Base-by-base conservation (phyloP, 352 stramenopile species). In the Phytophthora gonapodyides region DNA sequence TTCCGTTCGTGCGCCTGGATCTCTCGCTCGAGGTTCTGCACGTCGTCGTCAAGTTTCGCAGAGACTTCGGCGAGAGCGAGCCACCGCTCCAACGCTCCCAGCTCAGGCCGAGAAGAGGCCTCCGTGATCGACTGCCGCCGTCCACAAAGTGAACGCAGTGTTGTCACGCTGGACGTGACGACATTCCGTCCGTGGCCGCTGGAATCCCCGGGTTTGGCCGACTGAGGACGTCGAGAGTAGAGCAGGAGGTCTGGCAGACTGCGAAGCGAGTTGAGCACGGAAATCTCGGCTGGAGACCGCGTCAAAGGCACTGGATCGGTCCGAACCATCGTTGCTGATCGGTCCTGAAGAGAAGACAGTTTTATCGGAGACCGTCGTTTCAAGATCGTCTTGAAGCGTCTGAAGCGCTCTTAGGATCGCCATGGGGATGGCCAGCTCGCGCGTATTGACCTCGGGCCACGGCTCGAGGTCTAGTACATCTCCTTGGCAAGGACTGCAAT, bases 311-410 rank as follows among this genome's bases (percentile, higher is more conserved):
- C 59, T n/a, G 48, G 21, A 35, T 57, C 59, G 7, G 47, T 33
- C 63, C 36, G 58, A 16, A 49, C 37, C 63, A 71, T 71, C 31
- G 40, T 42, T 0, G 11, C 2, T 15, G 11, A 10, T 6, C 8
- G 41, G 31, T 16, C 45, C n/a, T 37, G 51, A 47, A 44, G 41
- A 46, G 48, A 41, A 41, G 57, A 45, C 38, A 70, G 66, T 57
- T 67, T 52, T 71, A 63, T 64, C 51, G 34, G 50, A 71, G 44
- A 59, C 57, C 42, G 64, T 69, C 64, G 53, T 68, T 73, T 73
- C 64, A 71, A 58, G 51, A 66, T 66, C 44, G 6, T 46, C 24
- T 27, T 27, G 33, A 34, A 37, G 5, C 17, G 0, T 7, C 7
- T 21, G 10, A 33, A 34, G 21, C n/a, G n/a, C 41, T 37, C 41